Evolutionary conservation across 176 grass and related monocot genomes (phyloP).

Genomic region (Aegilops tauschii): DNA sequence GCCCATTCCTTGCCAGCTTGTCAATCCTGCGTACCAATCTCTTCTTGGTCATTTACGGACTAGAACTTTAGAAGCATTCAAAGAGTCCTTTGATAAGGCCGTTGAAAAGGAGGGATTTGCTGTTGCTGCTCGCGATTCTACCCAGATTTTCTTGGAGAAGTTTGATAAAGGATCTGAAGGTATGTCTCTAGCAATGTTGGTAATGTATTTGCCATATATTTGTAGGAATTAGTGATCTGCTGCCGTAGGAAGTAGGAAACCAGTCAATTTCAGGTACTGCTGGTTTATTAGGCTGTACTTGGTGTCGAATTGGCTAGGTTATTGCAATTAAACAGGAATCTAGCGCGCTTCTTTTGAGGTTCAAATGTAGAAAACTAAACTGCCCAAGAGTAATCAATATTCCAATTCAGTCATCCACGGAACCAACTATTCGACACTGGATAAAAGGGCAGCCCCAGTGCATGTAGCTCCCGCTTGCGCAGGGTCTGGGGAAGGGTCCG

Average conservation of each 20-base stretch:
- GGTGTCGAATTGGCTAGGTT: neutral
- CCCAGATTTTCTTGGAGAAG: constrained; percentile 59
- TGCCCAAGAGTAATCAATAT: neutral
- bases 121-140: constrained; percentile 55
- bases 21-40: constrained; percentile 87
- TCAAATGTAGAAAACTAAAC: neutral
- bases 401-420: neutral
- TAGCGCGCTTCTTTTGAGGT: neutral
- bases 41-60: constrained; percentile 79
- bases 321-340: neutral
- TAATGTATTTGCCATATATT: neutral
- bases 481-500: too few species aligned
- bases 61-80: constrained; percentile 78
- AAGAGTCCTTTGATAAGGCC: constrained; percentile 75
- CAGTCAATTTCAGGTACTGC: neutral
- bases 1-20: constrained; percentile 48
- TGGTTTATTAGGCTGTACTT: constrained; percentile 9
- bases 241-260: constrained; percentile 16
- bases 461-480: too few species aligned
- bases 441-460: too few species aligned
- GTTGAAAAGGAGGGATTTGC: constrained; percentile 82
- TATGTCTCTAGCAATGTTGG: constrained; percentile 37
- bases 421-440: neutral
- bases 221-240: neutral
- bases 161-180: constrained; percentile 93